Conservation (phyloP, 1,284 basidiomycete species). For the Irpex lacteus region DNA sequence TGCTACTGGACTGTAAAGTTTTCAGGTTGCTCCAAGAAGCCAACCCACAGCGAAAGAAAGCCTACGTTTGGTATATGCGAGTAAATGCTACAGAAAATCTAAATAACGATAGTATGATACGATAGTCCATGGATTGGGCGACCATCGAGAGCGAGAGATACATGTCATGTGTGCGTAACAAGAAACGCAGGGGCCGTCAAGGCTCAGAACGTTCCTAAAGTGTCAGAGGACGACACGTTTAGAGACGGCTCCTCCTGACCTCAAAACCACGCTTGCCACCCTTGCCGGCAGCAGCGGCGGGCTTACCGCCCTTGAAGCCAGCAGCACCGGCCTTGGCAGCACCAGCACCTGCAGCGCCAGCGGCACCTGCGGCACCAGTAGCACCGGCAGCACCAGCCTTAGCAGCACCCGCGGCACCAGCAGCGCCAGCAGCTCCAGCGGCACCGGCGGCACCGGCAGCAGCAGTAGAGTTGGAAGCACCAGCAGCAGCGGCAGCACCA, state of each 20-base stretch:
- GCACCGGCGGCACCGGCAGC: conserved; percentile 6
- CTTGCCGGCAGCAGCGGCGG: conserved; percentile 16
- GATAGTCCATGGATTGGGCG: background rate
- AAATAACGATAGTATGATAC: background rate
- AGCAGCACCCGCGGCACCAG: conserved; percentile 9
- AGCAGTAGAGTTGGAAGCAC: conserved; percentile 10
- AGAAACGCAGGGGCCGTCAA: background rate
- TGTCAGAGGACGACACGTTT: background rate
- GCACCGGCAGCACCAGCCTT: conserved; percentile 31
- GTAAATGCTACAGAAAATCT: background rate
- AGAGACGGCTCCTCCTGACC: conserved; percentile 15
- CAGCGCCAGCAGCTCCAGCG: background rate
- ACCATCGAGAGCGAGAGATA: background rate
- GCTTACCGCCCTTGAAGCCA: conserved; percentile 14
- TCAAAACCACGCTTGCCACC: conserved; percentile 16
- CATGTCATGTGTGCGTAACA: background rate
- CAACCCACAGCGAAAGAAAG: background rate
- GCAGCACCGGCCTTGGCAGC: conserved; percentile 10
- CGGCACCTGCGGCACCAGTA: conserved; percentile 10
- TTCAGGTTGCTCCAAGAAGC: conserved; percentile 1
- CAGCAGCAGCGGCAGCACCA: background rate
- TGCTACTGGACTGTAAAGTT: conserved; percentile 1
- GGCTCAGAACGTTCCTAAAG: background rate
- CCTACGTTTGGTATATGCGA: background rate
- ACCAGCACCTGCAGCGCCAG: background rate